These are phyloP conservation scores for Neofusicoccum sp. DNA, from an alignment of 2,329 filamentous ascomycete species.

Conservation along the genomic window DNA sequence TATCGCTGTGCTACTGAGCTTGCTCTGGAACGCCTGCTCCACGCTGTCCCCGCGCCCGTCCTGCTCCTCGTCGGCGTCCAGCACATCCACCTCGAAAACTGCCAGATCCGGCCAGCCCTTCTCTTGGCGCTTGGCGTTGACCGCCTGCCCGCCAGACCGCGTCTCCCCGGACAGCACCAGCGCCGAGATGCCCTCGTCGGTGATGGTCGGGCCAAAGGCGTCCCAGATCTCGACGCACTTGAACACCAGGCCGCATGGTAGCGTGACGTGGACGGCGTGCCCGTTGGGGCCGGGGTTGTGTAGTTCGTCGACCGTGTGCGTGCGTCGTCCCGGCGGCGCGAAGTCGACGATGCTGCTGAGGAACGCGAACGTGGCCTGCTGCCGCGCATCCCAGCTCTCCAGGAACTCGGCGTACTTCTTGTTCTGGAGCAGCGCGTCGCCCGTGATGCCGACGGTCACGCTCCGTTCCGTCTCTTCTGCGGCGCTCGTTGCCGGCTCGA, in stretches of 20 bases:
- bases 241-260: slow-evolving; percentile 64
- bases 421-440: slow-evolving; percentile 78
- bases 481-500: slow-evolving; percentile 42
- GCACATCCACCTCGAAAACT: slow-evolving; percentile 84
- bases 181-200: slow-evolving; percentile 72
- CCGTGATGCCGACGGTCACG: slow-evolving; percentile 83
- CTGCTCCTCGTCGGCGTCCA: slow-evolving; percentile 65
- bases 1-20: slow-evolving; percentile 91
- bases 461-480: slow-evolving; percentile 42
- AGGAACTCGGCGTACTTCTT: slow-evolving; percentile 84
- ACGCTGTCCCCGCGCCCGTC: slow-evolving; percentile 29
- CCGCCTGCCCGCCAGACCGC: slow-evolving; percentile 73
- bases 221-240: slow-evolving; percentile 85
- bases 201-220: slow-evolving; percentile 85
- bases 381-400: slow-evolving; percentile 75
- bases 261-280: slow-evolving; percentile 55
- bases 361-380: slow-evolving; percentile 68
- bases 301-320: slow-evolving; percentile 44
- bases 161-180: slow-evolving; percentile 90
- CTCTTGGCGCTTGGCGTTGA: slow-evolving; percentile 77
- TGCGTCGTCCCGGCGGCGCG: slow-evolving; percentile 49
- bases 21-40: slow-evolving; percentile 67
- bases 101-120: slow-evolving; percentile 74
- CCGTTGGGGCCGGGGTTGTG: slow-evolving; percentile 49
- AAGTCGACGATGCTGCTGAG: slow-evolving; percentile 61